Base-by-base conservation (phyloP, 768 basidiomycete genomes). In the Trametes cinnabarina region DNA sequence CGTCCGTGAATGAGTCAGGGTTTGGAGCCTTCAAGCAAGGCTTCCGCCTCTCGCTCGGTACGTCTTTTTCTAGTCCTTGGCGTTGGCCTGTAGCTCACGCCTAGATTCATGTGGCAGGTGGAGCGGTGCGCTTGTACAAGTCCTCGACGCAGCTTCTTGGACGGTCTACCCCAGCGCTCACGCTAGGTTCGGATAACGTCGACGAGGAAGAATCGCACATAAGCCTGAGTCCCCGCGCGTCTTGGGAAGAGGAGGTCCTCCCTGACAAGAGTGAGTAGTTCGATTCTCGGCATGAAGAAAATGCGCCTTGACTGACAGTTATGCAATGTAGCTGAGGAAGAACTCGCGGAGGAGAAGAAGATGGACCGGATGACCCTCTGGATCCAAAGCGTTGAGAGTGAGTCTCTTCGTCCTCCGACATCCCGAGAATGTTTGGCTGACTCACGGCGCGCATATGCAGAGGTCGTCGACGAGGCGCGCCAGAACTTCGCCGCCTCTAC, bases 381-480 rank as follows among this genome's bases (percentile, higher is more conserved):
- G 92, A 87, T 91, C 72, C 82, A 82, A 63, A 90, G 84, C 57
- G 88, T 92, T 15, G 90, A 93, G 72, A 87, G 91, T 92, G 69
- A 68, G 90, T 82, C 10, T 35, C 25, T 10, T 5, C 4, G 8
- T 40, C 22, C 46, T 47, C 19, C 8, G 3, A 3, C 5, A 32
- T 32, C 50, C n/a, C n/a, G n/a, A n/a, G n/a, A n/a, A n/a, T 25
- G 22, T 14, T 41, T 3, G 26, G 3, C 39, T 6, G 3, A 8
- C 46, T 43, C 30, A 46, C 43, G 3, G n/a, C 37, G 15, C 37
- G 14, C 26, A 12, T n/a, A 25, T 62, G 48, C 70, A 92, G 90
- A 83, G 74, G 90, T 92, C 15, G 87, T 92, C 7, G 87, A 91
- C 66, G 92, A 92, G 65, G 85, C 90, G 14, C 79, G 86, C 40